Evolutionary conservation across 306 rosid genomes (phyloP), one percentile per base, ranked within the genome.

Genomic region (Ormosia emarginata): DNA sequence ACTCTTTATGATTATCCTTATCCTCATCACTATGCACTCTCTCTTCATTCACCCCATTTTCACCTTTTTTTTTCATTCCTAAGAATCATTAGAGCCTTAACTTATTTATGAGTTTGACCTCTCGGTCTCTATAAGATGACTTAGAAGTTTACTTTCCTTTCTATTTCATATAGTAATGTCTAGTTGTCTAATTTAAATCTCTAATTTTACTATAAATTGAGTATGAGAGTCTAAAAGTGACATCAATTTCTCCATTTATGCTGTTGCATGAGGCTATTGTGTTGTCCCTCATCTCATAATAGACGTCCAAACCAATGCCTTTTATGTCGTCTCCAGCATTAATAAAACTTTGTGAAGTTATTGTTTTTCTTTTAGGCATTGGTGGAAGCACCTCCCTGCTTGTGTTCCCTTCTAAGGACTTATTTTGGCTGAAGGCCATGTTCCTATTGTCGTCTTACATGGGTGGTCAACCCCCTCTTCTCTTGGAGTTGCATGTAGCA

Each of bases 391-490:
- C 13, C 39, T 68, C 65, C 30, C 69, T 53, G 9, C 46, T 34
- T 70, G 52, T 1, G 56, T 37, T 33, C 43, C 78, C 24, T 32
- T 68, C 39, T 44, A 11, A 68, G 50, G 67, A n/a, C 13, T 32
- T 24, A 24, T 24, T 33, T 10, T 76, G 71, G 62, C 9, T 40
- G 13, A 14, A 4, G 56, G 53, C 10, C 44, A 67, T 74, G 61
- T 5, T 33, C 37, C 49, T 46, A 10, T 68, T 74, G 50, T 40
- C 58, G 50, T 70, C 66, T 29, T 78, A 47, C 81, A 49, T 66
- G 74, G 78, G 2, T 37, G 85, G 69, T 53, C 79, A 50, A 75
- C 34, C 68, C 12, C 70, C 78, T 69, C 84, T 68, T 56, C 85
- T 65, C 53, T 58, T 85, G 36, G 59, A 32, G 24, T 24, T 24